phyloP scores from a whole-genome alignment of 129 eudicot species.

The Glebionis coronaria region DNA sequence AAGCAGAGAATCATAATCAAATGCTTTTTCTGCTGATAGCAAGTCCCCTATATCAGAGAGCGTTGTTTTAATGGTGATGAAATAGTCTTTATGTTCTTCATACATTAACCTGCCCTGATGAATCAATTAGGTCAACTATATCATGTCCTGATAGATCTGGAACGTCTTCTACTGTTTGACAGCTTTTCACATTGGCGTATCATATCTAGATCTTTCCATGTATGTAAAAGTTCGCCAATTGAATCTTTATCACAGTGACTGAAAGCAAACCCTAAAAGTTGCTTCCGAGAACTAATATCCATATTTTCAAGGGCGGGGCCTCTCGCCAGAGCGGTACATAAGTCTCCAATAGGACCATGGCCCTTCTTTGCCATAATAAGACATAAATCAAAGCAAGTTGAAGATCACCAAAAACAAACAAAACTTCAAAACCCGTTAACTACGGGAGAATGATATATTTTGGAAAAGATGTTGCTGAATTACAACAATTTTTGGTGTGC shows the following conservation, averaged over 20 bases:
- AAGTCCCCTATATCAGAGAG: slow-evolving; percentile 56
- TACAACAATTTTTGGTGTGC: too few relatives aligned
- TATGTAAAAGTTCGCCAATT: slow-evolving; percentile 76
- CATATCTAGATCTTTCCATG: slow-evolving; percentile 95
- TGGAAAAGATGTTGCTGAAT: too few relatives aligned
- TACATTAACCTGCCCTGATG: slow-evolving; percentile 40
- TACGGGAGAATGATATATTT: too few relatives aligned
- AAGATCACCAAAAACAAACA: slow-evolving; percentile 95
- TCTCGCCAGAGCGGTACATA: slow-evolving; percentile 94
- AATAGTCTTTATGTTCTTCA: slow-evolving; percentile 32
- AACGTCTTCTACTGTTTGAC: slow-evolving; percentile 54
- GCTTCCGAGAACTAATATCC: slow-evolving; percentile 73
- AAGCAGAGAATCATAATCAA: slow-evolving; percentile 56
- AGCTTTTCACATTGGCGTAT: slow-evolving; percentile 68
- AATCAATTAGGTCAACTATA: slow-evolving; percentile 37
- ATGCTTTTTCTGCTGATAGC: slow-evolving; percentile 39
- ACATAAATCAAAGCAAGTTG: slow-evolving; percentile 92
- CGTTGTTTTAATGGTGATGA: slow-evolving; percentile 36
- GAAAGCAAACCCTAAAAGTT: slow-evolving; percentile 89
- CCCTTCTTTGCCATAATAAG: slow-evolving; percentile 85
- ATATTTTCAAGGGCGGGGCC: slow-evolving; percentile 83
- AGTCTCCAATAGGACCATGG: slow-evolving; percentile 89
- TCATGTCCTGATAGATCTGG: slow-evolving; percentile 42
- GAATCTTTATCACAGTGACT: too few relatives aligned
- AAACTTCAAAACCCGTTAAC: too few relatives aligned